A percentile compares a stretch with the other conserved stretches of the same genome.
Evolutionary conservation across 2,329 filamentous ascomycete genomes (phyloP).

Genomic region (Myriosclerotinia duriaeana): DNA sequence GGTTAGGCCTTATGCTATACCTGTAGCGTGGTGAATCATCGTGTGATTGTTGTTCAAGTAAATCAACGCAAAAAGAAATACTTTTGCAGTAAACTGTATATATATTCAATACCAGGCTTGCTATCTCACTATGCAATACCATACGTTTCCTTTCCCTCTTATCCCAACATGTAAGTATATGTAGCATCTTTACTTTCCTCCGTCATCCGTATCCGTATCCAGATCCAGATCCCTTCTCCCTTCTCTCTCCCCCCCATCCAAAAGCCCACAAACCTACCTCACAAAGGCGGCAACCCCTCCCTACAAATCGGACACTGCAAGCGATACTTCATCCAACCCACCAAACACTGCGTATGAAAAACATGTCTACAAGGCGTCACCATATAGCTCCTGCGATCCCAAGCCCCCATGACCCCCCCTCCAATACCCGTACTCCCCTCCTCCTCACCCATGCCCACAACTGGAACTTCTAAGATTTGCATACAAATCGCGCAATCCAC

Average conservation of each 20-base stretch:
- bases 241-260: not conserved
- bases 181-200: not conserved
- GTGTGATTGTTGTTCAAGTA: too few species aligned
- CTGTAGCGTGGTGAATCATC: too few species aligned
- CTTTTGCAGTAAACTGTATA: too few species aligned
- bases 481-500: conserved; percentile 97
- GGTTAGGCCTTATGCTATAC: too few species aligned
- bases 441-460: conserved; percentile 61
- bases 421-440: conserved; percentile 36
- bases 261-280: conserved; percentile 37
- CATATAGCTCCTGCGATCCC: conserved; percentile 87
- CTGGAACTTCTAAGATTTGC: conserved; percentile 84
- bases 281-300: conserved; percentile 83
- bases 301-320: conserved; percentile 94
- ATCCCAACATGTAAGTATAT: not conserved
- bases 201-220: not conserved
- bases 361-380: conserved; percentile 95
- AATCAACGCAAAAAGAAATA: too few species aligned
- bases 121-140: not conserved
- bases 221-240: not conserved
- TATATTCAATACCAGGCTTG: not conserved
- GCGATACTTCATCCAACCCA: conserved; percentile 93
- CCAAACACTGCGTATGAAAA: conserved; percentile 87
- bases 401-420: conserved; percentile 61
- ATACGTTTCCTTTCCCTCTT: not conserved